Evolutionary conservation across 2,329 filamentous ascomycete species (phyloP), one percentile per base, ranked within the genome.

Genomic region (Alternaria burnsii): DNA sequence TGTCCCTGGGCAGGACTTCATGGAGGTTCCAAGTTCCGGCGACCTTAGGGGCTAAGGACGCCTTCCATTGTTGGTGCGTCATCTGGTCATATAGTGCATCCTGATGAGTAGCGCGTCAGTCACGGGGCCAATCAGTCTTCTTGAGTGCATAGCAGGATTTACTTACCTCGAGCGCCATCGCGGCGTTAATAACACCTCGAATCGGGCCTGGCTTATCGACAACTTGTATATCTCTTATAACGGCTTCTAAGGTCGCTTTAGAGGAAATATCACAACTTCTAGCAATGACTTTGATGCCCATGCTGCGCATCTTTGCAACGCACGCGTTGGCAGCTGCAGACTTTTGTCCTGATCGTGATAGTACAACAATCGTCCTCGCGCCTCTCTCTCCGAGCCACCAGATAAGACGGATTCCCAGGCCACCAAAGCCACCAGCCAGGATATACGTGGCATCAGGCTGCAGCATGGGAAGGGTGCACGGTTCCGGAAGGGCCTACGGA

Each of bases 1-100:
- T 8, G 26, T 28, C 26, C 20, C 20, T 20, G 8, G 8, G 26
- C 8, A 28, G 26, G 8, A 9, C 26, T 8, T 67, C 55, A 32
- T 72, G 69, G 0, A 80, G 60, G 22, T 76, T 73, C 51, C 71
- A 68, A 0, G 75, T 72, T 1, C 79, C 79, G 12, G 64, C 56
- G 14, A 82, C 63, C 57, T 82, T 82, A 12, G 70, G 66, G 0
- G 40, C 48, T 5, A 64, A 50, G 9, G 57, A 36, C 0, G 57
- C 20, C 1, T 30, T 46, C 68, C 68, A 72, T n/a, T 66, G 47
- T 10, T 53, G 24, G 4, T 40, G 30, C 0, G 56, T 62, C 66
- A 69, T 71, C 30, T 59, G 62, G 6, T 43, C 42, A 42, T 71
- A 65, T 0, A 65, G 41, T 1, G 50, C 30, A 30, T 70, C 68